A percentile compares a stretch with the other conserved stretches of the same genome.
phyloP scores from a whole-genome alignment of 306 rosid genomes.

The Vachellia collinsii region DNA sequence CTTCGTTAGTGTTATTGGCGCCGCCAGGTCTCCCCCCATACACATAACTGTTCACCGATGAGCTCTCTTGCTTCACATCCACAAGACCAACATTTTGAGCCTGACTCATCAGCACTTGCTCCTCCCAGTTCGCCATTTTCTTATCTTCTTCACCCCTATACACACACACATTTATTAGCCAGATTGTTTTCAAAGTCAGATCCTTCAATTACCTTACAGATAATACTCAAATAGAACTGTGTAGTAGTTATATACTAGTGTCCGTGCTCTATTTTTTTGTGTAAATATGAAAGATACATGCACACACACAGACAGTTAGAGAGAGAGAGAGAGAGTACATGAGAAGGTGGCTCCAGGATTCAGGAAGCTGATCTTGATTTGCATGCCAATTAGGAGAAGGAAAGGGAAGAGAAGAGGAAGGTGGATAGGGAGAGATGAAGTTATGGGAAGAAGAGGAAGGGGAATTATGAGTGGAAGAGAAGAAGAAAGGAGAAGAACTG shows the following conservation, averaged over 20 bases:
- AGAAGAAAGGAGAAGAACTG: conserved; percentile 39
- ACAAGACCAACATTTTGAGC: conserved; percentile 39
- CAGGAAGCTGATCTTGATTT: conserved; percentile 59
- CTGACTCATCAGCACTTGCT: conserved; percentile 43
- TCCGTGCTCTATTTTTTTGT: neutral
- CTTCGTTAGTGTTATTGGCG: conserved; percentile 25
- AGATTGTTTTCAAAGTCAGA: neutral
- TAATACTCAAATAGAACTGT: neutral
- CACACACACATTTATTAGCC: neutral
- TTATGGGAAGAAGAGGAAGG: conserved; percentile 33
- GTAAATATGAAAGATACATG: neutral
- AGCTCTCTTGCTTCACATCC: conserved; percentile 60
- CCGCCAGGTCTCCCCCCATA: conserved; percentile 39
- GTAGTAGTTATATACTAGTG: neutral
- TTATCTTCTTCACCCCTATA: conserved; percentile 71
- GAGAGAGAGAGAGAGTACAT: conserved; percentile 38
- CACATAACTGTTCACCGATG: conserved; percentile 41
- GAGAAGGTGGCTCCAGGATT: conserved; percentile 77
- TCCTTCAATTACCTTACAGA: neutral
- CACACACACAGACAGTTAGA: too few species aligned
- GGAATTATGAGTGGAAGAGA: neutral
- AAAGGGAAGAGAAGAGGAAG: conserved; percentile 45
- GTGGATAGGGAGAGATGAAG: conserved; percentile 37
- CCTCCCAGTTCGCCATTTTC: conserved; percentile 71
- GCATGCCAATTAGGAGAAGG: conserved; percentile 58